A percentile compares a stretch with the other conserved stretches of the same genome.
These are phyloP conservation scores for Chaetomium tenue DNA, from an alignment of 495 filamentous ascomycete species.

Conservation along the genomic window DNA sequence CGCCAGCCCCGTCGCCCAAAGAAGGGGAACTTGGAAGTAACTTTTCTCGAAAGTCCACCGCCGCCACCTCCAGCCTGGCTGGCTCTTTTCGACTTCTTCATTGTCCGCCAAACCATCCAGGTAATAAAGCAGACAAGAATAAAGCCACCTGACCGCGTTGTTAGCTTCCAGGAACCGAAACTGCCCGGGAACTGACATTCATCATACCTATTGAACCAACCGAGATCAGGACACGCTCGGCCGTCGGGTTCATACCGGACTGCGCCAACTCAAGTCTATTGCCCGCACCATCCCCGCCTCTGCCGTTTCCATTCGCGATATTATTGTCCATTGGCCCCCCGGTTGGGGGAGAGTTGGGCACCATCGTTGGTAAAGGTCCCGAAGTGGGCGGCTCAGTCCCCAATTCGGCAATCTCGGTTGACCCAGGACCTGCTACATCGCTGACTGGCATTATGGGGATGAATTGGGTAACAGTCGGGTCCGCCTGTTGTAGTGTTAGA, in stretches of 20 bases:
- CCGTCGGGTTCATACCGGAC: conserved; percentile 35
- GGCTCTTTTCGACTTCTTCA: conserved; percentile 36
- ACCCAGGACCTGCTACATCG: neutral
- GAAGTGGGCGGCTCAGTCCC: neutral
- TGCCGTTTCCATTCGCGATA: conserved; percentile 13
- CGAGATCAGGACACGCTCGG: conserved; percentile 48
- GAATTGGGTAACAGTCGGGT: conserved; percentile 15
- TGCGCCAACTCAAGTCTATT: conserved; percentile 15
- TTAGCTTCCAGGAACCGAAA: conserved; percentile 2
- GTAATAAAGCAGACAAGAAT: conserved; percentile 43
- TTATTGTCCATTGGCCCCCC: conserved; percentile 7
- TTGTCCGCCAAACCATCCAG: conserved; percentile 40
- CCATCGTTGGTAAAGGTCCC: neutral
- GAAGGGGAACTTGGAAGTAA: conserved; percentile 21
- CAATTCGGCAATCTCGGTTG: neutral
- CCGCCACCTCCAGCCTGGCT: conserved; percentile 5
- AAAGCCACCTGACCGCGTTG: conserved; percentile 37
- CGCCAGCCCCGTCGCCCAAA: conserved; percentile 26
- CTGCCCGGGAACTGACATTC: neutral
- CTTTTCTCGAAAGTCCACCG: conserved; percentile 3
- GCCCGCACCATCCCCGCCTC: conserved; percentile 21
- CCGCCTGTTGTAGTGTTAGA: conserved; percentile 15
- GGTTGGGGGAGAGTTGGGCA: conserved; percentile 1
- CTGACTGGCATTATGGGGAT: conserved; percentile 7
- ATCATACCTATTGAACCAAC: conserved; percentile 50